Conservation (phyloP, 768 basidiomycete species). For the Lentinula guzmanii region DNA sequence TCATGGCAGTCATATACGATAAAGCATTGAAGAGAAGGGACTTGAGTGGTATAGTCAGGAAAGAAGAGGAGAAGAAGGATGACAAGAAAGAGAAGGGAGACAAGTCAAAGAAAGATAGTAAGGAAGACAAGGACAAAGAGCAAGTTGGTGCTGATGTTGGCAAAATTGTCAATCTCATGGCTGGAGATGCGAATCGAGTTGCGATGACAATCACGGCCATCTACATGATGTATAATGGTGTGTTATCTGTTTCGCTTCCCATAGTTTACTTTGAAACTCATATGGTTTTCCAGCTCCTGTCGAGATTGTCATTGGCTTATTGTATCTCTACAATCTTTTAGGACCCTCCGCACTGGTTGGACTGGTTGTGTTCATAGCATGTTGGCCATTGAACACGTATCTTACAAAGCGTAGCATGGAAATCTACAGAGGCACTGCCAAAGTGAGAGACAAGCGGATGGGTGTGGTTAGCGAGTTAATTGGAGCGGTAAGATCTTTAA, state of each 20-base stretch:
- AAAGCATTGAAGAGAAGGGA: slow-evolving; percentile 83
- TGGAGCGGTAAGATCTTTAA: slow-evolving; percentile 38
- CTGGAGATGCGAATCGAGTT: slow-evolving; percentile 65
- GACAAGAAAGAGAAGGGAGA: slow-evolving; percentile 15
- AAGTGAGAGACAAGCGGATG: slow-evolving; percentile 73
- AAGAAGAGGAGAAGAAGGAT: slow-evolving; percentile 29
- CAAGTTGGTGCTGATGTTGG: slow-evolving; percentile 78
- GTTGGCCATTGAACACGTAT: slow-evolving; percentile 68
- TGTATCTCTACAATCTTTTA: slow-evolving; percentile 72
- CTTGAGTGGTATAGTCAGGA: slow-evolving; percentile 69
- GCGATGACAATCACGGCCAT: slow-evolving; percentile 46
- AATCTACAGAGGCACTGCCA: slow-evolving; percentile 53
- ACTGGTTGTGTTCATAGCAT: slow-evolving; percentile 57
- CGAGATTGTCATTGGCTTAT: slow-evolving; percentile 65
- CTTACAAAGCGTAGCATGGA: slow-evolving; percentile 54
- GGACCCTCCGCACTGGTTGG: slow-evolving; percentile 73
- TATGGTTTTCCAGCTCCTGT: slow-evolving; percentile 47
- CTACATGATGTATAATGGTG: slow-evolving; percentile 48
- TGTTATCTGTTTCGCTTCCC: neutral
- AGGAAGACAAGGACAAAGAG: slow-evolving; percentile 32
- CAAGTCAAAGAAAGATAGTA: slow-evolving; percentile 4
- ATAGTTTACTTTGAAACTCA: neutral
- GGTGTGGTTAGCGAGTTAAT: slow-evolving; percentile 74
- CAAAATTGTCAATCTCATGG: slow-evolving; percentile 89
- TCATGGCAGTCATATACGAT: slow-evolving; percentile 85